phyloP scores from a whole-genome alignment of 495 filamentous ascomycete genomes.

The Cercophora samala region DNA sequence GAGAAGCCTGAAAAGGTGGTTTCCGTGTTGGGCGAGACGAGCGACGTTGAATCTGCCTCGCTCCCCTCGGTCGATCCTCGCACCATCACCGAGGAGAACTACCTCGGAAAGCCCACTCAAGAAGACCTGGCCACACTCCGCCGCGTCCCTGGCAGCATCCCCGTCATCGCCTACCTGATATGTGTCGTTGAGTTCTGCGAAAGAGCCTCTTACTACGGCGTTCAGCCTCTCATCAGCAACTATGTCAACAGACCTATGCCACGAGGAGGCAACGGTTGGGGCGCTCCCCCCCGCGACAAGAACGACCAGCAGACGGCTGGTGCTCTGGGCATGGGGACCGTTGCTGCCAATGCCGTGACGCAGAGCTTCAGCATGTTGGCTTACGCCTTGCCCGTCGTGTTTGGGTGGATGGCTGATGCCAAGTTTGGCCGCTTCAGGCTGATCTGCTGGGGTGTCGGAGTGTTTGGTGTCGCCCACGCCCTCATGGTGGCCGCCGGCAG shows the following conservation, averaged over 20 bases:
- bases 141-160: conserved; percentile 53
- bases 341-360: conserved; percentile 56
- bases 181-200: conserved; percentile 62
- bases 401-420: conserved; percentile 56
- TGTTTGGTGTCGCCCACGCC: conserved; percentile 66
- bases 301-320: conserved; percentile 53
- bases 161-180: conserved; percentile 52
- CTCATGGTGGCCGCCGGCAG: conserved; percentile 61
- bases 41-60: background rate
- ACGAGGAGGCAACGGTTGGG: conserved; percentile 58
- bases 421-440: conserved; percentile 58
- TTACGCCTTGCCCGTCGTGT: conserved; percentile 57
- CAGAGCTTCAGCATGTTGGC: conserved; percentile 60
- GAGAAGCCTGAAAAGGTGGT: background rate
- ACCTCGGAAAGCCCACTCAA: conserved; percentile 53
- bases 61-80: background rate
- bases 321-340: conserved; percentile 58
- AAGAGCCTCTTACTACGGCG: conserved; percentile 58
- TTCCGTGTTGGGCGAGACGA: background rate
- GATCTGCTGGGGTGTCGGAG: conserved; percentile 58
- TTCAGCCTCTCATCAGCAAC: conserved; percentile 56
- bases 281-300: conserved; percentile 50
- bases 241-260: conserved; percentile 56
- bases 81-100: conserved; percentile 37
- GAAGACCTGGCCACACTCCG: conserved; percentile 55